Conservation (phyloP, 2,329 filamentous ascomycete species). For the Alternaria angustiovoidea region DNA sequence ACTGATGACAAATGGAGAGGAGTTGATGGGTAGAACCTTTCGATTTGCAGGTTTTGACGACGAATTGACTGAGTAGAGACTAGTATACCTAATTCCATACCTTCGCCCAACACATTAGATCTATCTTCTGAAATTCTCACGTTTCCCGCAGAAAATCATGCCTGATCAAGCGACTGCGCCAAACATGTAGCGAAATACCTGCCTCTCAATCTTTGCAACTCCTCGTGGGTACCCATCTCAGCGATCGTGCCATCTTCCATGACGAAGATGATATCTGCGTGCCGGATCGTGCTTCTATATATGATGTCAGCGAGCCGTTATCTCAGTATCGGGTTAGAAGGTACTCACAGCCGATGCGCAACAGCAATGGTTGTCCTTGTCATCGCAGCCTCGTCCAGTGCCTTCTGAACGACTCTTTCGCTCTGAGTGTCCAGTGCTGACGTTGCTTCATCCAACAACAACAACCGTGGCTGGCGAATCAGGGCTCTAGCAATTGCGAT, state of each 20-base stretch:
- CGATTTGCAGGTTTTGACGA: not conserved
- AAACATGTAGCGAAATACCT: conserved; percentile 4
- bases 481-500: conserved; percentile 76
- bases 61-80: not conserved
- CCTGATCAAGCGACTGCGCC: conserved; percentile 3
- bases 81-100: not conserved
- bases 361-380: conserved; percentile 51
- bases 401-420: conserved; percentile 32
- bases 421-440: conserved; percentile 8
- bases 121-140: not conserved
- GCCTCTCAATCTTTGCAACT: conserved; percentile 17
- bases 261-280: conserved; percentile 53
- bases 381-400: conserved; percentile 63
- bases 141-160: not conserved
- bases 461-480: conserved; percentile 65
- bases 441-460: conserved; percentile 69
- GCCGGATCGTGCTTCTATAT: conserved; percentile 43
- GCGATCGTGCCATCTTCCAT: conserved; percentile 49
- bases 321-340: not conserved
- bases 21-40: not conserved
- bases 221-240: conserved; percentile 50
- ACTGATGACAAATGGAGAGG: not conserved
- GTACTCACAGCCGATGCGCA: conserved; percentile 58
- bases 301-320: not conserved
- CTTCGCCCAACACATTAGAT: not conserved